Evolutionary conservation across 2,329 filamentous ascomycete species (phyloP).

Genomic region (Aspergillus quadricinctus): DNA sequence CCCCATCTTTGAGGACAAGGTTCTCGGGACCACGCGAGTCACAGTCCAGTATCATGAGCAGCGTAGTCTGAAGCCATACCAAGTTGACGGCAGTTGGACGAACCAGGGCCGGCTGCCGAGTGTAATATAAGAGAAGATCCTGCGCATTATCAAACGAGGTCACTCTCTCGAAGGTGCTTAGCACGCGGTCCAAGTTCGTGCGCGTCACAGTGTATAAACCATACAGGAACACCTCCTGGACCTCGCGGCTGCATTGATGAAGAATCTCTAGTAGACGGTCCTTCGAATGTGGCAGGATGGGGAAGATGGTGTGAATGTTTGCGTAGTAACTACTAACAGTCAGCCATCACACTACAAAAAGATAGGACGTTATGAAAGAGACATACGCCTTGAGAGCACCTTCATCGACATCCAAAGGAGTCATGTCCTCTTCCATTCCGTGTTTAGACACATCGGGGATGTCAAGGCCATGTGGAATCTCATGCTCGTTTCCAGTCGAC

Average conservation of each 20-base stretch:
- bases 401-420: conserved; percentile 35
- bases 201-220: conserved; percentile 38
- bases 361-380: neutral
- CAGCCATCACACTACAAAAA: conserved; percentile 8
- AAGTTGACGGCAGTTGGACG: conserved; percentile 35
- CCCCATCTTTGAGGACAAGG: conserved; percentile 37
- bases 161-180: conserved; percentile 30
- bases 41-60: conserved; percentile 41
- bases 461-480: conserved; percentile 29
- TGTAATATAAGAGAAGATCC: conserved; percentile 36
- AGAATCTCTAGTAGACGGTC: conserved; percentile 35
- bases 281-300: conserved; percentile 38
- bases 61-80: conserved; percentile 39
- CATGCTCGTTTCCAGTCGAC: conserved; percentile 30
- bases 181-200: conserved; percentile 32
- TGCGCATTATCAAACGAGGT: conserved; percentile 38
- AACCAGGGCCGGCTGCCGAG: conserved; percentile 33
- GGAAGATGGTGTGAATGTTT: conserved; percentile 38
- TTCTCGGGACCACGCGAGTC: conserved; percentile 41
- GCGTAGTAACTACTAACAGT: conserved; percentile 34
- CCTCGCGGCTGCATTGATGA: conserved; percentile 36
- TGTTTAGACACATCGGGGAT: conserved; percentile 29
- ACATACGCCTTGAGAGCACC: conserved; percentile 38
- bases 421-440: conserved; percentile 31
- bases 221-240: conserved; percentile 40